Evolutionary conservation across 768 basidiomycete species (phyloP).

Genomic region (Mycena filopes): DNA sequence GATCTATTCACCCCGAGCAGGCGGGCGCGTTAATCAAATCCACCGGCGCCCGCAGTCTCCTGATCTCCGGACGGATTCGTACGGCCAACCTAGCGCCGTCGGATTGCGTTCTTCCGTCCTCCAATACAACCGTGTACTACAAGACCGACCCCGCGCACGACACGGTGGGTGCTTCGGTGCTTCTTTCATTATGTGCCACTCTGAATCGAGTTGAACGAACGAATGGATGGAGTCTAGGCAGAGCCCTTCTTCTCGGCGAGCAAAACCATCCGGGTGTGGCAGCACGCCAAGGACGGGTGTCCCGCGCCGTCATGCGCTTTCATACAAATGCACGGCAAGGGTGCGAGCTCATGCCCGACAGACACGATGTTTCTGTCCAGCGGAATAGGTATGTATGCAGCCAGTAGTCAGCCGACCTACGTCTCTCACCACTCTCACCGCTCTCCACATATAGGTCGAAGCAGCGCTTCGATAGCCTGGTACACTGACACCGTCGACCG

Average conservation of each 20-base stretch:
- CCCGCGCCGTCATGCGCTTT: slow-evolving; percentile 52
- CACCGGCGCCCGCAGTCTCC: slow-evolving; percentile 52
- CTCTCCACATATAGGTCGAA: slow-evolving; percentile 34
- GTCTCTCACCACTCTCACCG: slow-evolving; percentile 9
- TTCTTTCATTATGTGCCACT: too few species aligned
- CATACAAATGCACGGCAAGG: slow-evolving; percentile 63
- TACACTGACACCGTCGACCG: slow-evolving; percentile 47
- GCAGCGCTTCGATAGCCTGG: slow-evolving; percentile 45
- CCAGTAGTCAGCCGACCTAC: background rate
- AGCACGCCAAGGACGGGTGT: slow-evolving; percentile 50
- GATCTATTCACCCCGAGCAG: slow-evolving; percentile 53
- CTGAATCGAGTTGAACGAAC: too few species aligned
- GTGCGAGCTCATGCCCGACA: slow-evolving; percentile 44
- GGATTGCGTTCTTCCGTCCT: slow-evolving; percentile 44
- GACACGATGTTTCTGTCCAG: slow-evolving; percentile 58
- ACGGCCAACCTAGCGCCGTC: slow-evolving; percentile 46
- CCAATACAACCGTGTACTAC: slow-evolving; percentile 43
- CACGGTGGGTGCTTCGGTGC: slow-evolving; percentile 47
- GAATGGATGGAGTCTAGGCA: slow-evolving; percentile 38
- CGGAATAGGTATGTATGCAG: slow-evolving; percentile 50
- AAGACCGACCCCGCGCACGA: slow-evolving; percentile 62
- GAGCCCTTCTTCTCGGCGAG: slow-evolving; percentile 59
- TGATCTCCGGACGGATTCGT: slow-evolving; percentile 53
- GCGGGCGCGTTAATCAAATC: slow-evolving; percentile 52
- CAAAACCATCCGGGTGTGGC: slow-evolving; percentile 52